Evolutionary conservation across 306 rosid species (phyloP).

Genomic region (Dalbergia oliveri): DNA sequence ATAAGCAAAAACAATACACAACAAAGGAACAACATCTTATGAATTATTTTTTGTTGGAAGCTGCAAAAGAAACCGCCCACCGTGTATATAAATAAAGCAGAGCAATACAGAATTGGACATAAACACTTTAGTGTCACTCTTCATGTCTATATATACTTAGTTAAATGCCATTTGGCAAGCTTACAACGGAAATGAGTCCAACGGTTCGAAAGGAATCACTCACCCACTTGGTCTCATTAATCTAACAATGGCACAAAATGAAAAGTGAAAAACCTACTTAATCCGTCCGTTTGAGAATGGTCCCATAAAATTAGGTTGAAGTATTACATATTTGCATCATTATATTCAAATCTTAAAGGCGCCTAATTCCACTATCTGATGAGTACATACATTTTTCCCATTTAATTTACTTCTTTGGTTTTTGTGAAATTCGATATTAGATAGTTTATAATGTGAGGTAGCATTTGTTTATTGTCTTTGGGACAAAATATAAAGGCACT

Average conservation of each 20-base stretch:
- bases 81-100: too few species aligned
- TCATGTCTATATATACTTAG: background rate
- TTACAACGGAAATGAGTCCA: conserved; percentile 2
- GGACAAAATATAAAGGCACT: too few species aligned
- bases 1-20: too few species aligned
- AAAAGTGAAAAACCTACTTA: background rate
- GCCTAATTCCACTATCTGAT: background rate
- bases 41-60: too few species aligned
- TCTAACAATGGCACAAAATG: background rate
- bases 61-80: background rate
- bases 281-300: background rate
- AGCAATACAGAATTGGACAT: too few species aligned
- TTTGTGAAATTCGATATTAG: conserved; percentile 1
- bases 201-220: conserved; percentile 11
- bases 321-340: background rate
- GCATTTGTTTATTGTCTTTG: too few species aligned
- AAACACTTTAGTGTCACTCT: background rate
- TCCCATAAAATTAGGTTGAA: background rate
- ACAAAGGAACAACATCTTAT: too few species aligned
- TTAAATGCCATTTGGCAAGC: conserved; percentile 22
- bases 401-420: background rate
- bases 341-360: conserved; percentile 8
- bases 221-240: background rate
- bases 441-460: background rate
- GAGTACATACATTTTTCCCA: background rate